Evolutionary conservation across 371 early-diverging fungal species (phyloP).

Genomic region (Saksenaea vasiformis): DNA sequence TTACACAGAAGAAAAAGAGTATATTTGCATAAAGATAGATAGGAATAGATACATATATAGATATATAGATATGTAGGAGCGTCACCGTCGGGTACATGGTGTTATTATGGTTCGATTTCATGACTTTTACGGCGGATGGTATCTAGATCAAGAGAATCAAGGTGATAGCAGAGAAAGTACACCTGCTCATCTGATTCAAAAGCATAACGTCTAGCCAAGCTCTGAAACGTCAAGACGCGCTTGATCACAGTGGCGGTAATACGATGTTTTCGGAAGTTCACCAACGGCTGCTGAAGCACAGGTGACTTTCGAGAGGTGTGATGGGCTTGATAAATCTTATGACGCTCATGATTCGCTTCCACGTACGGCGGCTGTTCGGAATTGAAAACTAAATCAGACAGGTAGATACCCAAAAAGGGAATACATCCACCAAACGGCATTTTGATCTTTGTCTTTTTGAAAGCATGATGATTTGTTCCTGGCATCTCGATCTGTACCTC

Average conservation of each 20-base stretch:
- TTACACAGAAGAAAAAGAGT: background rate
- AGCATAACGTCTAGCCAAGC: slow-evolving; percentile 55
- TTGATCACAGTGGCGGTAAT: slow-evolving; percentile 67
- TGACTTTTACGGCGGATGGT: slow-evolving; percentile 34
- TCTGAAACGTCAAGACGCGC: slow-evolving; percentile 61
- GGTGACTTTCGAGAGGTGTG: slow-evolving; percentile 18
- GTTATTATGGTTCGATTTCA: slow-evolving; percentile 29
- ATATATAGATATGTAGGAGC: slow-evolving; percentile 4
- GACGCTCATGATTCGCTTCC: slow-evolving; percentile 34
- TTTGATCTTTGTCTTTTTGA: slow-evolving; percentile 35
- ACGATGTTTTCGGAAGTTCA: slow-evolving; percentile 67
- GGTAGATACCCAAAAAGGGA: slow-evolving; percentile 62
- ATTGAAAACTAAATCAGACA: slow-evolving; percentile 69
- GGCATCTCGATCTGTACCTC: slow-evolving; percentile 51
- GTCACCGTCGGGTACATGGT: too few species aligned
- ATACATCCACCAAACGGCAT: slow-evolving; percentile 61
- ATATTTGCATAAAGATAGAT: too few species aligned
- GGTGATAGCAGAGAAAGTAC: slow-evolving; percentile 34
- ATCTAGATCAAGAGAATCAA: slow-evolving; percentile 30
- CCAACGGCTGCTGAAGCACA: slow-evolving; percentile 44
- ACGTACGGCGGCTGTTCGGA: slow-evolving; percentile 63
- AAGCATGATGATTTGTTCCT: slow-evolving; percentile 20
- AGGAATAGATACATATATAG: background rate
- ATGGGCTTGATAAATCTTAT: slow-evolving; percentile 23
- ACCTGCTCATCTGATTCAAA: slow-evolving; percentile 53